phyloP scores from a whole-genome alignment of 768 basidiomycete genomes.

The Serendipita sp. region DNA sequence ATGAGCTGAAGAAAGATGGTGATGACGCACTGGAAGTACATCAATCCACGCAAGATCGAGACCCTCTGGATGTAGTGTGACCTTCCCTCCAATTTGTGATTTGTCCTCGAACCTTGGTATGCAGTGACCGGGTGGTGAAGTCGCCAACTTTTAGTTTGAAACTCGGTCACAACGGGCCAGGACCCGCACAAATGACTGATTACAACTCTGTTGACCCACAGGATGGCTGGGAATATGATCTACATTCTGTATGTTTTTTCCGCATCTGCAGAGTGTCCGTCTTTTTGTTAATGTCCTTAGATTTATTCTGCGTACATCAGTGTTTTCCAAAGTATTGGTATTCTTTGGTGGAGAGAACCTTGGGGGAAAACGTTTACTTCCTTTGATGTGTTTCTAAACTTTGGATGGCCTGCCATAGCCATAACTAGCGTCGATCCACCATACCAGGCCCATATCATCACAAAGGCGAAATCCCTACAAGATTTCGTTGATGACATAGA shows the following conservation, averaged over 20 bases:
- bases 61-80: conserved; percentile 12
- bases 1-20: conserved; percentile 29
- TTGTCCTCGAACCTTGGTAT: too few species aligned
- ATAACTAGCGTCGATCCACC: conserved; percentile 52
- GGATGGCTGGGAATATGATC: conserved; percentile 63
- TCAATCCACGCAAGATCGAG: conserved; percentile 21
- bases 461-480: conserved; percentile 50
- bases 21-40: conserved; percentile 22
- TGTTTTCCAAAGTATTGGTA: conserved; percentile 52
- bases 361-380: conserved; percentile 69
- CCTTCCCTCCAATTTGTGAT: too few species aligned
- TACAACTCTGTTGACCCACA: conserved; percentile 58
- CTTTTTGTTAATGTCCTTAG: too few species aligned
- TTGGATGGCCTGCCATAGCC: conserved; percentile 71
- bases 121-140: too few species aligned
- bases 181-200: conserved; percentile 33
- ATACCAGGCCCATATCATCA: conserved; percentile 63
- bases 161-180: too few species aligned
- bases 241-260: conserved; percentile 52
- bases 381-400: conserved; percentile 64
- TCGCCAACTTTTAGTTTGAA: too few species aligned
- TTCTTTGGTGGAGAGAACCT: conserved; percentile 73
- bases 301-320: conserved; percentile 67
- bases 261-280: too few species aligned
- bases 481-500: conserved; percentile 70